phyloP scores from a whole-genome alignment of 176 grass and related monocot species.

The Rhipidocladum racemiflorum region DNA sequence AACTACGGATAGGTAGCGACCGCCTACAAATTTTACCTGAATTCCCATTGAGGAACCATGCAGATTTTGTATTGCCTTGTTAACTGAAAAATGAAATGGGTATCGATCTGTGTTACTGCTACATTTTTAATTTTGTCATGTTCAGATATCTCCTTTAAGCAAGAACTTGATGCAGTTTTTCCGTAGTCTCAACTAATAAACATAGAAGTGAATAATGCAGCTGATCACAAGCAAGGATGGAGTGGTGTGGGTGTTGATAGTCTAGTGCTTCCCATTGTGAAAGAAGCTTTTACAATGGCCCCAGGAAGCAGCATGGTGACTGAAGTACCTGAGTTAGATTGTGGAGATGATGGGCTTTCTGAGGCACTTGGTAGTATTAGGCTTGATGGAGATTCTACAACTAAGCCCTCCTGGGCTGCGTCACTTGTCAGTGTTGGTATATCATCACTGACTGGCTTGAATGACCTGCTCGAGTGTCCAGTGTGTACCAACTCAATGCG shows the following conservation, averaged over 20 bases:
- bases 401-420: constrained; percentile 45
- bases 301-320: constrained; percentile 51
- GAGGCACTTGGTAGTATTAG: constrained; percentile 30
- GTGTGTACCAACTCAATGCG: constrained; percentile 68
- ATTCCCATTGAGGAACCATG: not conserved
- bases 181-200: not conserved
- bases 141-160: not conserved
- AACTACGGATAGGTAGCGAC: no score
- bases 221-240: constrained; percentile 30
- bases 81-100: not conserved
- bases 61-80: not conserved
- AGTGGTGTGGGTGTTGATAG: constrained; percentile 20
- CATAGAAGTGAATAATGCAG: constrained; percentile 27
- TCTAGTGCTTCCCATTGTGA: constrained; percentile 28
- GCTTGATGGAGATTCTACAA: constrained; percentile 36
- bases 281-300: constrained; percentile 35
- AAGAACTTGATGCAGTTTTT: not conserved
- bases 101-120: not conserved
- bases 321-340: constrained; percentile 40
- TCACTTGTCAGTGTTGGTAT: constrained; percentile 41
- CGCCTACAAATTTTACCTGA: not conserved
- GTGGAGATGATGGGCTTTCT: constrained; percentile 40
- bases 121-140: not conserved
- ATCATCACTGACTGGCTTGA: constrained; percentile 47
- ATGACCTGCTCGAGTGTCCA: constrained; percentile 62